Evolutionary conservation across 257 asterid species (phyloP), one percentile per base, ranked within the genome.

Genomic region (Fraxinus cuspidata): DNA sequence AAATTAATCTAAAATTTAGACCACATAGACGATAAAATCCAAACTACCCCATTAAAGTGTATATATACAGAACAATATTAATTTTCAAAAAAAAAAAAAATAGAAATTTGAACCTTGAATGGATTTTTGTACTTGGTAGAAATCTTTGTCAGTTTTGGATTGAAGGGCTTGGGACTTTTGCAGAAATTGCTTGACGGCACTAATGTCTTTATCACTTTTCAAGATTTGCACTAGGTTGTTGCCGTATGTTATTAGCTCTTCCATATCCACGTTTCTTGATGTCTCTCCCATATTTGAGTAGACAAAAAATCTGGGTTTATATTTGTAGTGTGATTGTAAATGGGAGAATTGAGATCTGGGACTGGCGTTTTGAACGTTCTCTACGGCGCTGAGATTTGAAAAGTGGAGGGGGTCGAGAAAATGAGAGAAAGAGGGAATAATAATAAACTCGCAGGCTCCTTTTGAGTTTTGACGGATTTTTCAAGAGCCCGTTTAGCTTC

Each of bases 191-290:
- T 63, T 63, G 69, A 25, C 34, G 7, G 5, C 69, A 10, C 12
- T 63, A 27, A 63, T 27, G 69, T 63, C 69, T 63, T 63, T 63
- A 63, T 23, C 69, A 25, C 69, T 63, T 23, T 25, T 63, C 32
- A 63, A 63, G 69, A 63, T 63, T 27, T 63, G 69, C 69, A 25
- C 69, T 10, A 63, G 69, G 35, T 63, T 63, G 32, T 63, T 25
- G 69, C 69, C 11, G 35, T 63, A 63, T 23, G 15, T 63, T 3
- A 63, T 25, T 27, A 63, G 69, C 34, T 63, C 69, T 63, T 63
- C 69, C 18, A 63, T 63, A 27, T 27, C 35, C 32, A 10, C 68
- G 18, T 63, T 23, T 63, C 7, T 63, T 63, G 35, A 63, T 10
- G 31, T 63, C 35, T 63, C 69, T 25, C 69, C 32, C 69, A 53